phyloP scores from a whole-genome alignment of 371 early-diverging fungal species.

The Fennellomyces sp. region DNA sequence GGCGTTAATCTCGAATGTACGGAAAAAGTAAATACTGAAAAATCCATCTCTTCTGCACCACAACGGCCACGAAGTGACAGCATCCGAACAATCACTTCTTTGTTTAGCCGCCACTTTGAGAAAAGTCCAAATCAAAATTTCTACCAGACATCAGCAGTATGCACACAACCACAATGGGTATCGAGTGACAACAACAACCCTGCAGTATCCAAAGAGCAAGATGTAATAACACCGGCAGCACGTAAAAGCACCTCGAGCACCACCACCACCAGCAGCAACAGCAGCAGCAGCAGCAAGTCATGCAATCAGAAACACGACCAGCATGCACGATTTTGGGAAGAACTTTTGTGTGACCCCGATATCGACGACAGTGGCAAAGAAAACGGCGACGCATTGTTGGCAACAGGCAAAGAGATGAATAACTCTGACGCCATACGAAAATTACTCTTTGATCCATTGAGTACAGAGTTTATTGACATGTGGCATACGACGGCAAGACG shows the following conservation, averaged over 20 bases:
- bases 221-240: not conserved
- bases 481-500: constrained; percentile 57
- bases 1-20: constrained; percentile 57
- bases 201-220: not conserved
- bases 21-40: not conserved
- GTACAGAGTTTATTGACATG: constrained; percentile 43
- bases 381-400: not conserved
- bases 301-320: not conserved
- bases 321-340: constrained; percentile 26
- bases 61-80: not conserved
- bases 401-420: not conserved
- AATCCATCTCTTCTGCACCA: not conserved
- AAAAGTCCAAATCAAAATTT: constrained; percentile 2
- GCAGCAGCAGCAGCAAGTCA: not conserved
- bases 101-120: not conserved
- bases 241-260: not conserved
- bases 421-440: not conserved
- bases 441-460: constrained; percentile 54
- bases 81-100: not conserved
- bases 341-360: constrained; percentile 25
- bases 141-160: not conserved
- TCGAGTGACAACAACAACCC: not conserved
- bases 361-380: not conserved
- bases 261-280: not conserved
- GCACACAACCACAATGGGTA: not conserved